Conservation (phyloP, 2,329 filamentous ascomycete genomes). For the Emericellopsis cladophorae region DNA sequence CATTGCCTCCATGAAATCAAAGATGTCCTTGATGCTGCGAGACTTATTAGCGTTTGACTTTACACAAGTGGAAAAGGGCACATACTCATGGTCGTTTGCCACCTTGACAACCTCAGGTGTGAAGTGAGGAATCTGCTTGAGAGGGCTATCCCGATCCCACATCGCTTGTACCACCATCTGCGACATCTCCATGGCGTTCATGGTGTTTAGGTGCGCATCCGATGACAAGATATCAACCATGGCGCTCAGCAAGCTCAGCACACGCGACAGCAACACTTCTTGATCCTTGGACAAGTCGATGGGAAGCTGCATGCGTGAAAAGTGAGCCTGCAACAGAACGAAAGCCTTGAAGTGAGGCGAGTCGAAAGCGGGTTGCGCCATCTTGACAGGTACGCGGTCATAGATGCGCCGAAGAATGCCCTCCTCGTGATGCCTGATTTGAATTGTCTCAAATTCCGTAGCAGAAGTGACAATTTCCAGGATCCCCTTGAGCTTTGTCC, state of each 20-base stretch:
- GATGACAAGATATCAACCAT: slow-evolving; percentile 92
- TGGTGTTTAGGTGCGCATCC: slow-evolving; percentile 90
- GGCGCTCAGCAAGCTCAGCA: slow-evolving; percentile 78
- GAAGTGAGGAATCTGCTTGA: slow-evolving; percentile 98
- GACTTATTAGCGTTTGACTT: slow-evolving; percentile 14
- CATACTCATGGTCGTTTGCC: slow-evolving; percentile 65
- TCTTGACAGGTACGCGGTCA: slow-evolving; percentile 88
- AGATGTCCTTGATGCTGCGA: slow-evolving; percentile 74
- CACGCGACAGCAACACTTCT: slow-evolving; percentile 72
- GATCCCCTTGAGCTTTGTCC: slow-evolving; percentile 92
- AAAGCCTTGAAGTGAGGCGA: slow-evolving; percentile 98
- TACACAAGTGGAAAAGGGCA: slow-evolving; percentile 9
- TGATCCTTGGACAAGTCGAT: slow-evolving; percentile 95
- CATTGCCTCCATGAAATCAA: slow-evolving; percentile 99
- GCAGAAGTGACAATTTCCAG: slow-evolving; percentile 95
- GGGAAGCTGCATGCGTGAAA: slow-evolving; percentile 91
- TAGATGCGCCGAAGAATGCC: slow-evolving; percentile 82
- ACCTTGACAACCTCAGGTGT: slow-evolving; percentile 70
- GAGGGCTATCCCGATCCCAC: slow-evolving; percentile 94
- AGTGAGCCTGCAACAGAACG: slow-evolving; percentile 93
- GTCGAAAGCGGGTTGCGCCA: slow-evolving; percentile 74
- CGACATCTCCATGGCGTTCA: slow-evolving; percentile 98
- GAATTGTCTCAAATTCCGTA: slow-evolving; percentile 90
- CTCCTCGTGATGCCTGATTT: slow-evolving; percentile 88
- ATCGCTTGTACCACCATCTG: slow-evolving; percentile 99